Evolutionary conservation across 495 filamentous ascomycete species (phyloP), one percentile per base, ranked within the genome.

Genomic region (Cercophora newfieldiana): DNA sequence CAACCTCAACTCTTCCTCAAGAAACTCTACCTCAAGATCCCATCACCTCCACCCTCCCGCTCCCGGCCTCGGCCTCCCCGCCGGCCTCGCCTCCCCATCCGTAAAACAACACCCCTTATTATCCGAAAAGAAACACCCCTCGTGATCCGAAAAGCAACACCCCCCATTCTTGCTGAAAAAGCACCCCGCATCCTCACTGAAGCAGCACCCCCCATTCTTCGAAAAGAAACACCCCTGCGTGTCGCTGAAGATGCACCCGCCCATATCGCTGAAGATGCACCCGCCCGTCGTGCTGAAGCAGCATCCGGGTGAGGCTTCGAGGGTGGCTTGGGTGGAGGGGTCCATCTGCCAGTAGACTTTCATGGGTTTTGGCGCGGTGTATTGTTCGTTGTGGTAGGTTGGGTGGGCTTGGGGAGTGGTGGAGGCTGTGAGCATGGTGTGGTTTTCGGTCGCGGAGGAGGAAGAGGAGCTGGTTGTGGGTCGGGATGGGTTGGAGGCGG

Each of bases 161-260:
- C 59, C 72, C 6, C 47, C 61, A 18, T 57, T 16, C 26, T 63
- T 61, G 4, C 60, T 61, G 47, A 62, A 74, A 48, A 61, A 74
- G 33, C 66, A 67, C 0, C 63, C 68, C 0, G 53, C 69, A 28
- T 68, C 25, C 26, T 64, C 66, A 10, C 49, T 50, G 30, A 58
- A 68, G 50, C 59, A 69, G 61, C 66, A 73, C 25, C 66, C 71
- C 2, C 65, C 67, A 10, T 30, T 49, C 21, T 50, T 19, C 29
- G 22, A 54, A 51, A 65, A 69, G 51, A 61, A 66, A 37, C 66
- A 69, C 21, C 63, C 69, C 7, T 64, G 64, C 2, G 26, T 53
- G 12, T 48, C 44, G 37, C 63, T 66, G 57, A 54, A 69, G 50
- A 63, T 69, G 53, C 61, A 68, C 2, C 67, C 67, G 2, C 63